Evolutionary conservation across 345 rosid genomes (phyloP), one percentile per base, ranked within the genome.

Genomic region (Hibiscus mutabilis): DNA sequence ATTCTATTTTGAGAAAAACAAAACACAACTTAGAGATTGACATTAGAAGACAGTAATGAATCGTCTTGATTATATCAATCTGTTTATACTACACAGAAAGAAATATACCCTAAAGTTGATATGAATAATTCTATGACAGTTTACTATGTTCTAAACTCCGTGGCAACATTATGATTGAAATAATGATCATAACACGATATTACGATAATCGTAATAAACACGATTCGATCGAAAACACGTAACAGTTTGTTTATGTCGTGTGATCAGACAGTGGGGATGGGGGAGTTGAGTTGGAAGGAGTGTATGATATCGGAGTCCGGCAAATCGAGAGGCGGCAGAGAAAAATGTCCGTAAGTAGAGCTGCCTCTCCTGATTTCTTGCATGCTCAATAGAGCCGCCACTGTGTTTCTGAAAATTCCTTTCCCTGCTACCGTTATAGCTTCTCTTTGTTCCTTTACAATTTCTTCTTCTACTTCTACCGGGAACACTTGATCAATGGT

Each of bases 341-440:
- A 93, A 75, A 83, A 87, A 11, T 78, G 83, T 22, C 86, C 64
- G 55, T 82, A 79, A 51, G 97, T 91, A 2, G 98, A 93, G 74
- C 97, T 93, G 6, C 88, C 87, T 59, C 86, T 85, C 78, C 97
- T 84, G 69, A 89, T 91, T 69, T 93, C 96, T 66, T 82, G 84
- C 96, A 91, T 89, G 2, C 82, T 88, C 85, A 84, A 33, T 57
- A 91, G 72, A 5, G 96, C 97, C 6, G 86, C 94, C 1, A 93
- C 85, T 0, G 97, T 86, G 29, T 83, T 93, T 79, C 93, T 81
- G 52, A 91, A 89, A 60, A 91, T 85, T 7, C 91, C 94, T 61
- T 86, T 88, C 61, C 82, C 90, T 0, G 71, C 84, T 13, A 79
- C 79, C 2, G 60, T 73, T 52, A 84, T 75, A 10, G 80, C 78